phyloP scores from a whole-genome alignment of 495 filamentous ascomycete genomes.

The Aspergillus coremiiformis region DNA sequence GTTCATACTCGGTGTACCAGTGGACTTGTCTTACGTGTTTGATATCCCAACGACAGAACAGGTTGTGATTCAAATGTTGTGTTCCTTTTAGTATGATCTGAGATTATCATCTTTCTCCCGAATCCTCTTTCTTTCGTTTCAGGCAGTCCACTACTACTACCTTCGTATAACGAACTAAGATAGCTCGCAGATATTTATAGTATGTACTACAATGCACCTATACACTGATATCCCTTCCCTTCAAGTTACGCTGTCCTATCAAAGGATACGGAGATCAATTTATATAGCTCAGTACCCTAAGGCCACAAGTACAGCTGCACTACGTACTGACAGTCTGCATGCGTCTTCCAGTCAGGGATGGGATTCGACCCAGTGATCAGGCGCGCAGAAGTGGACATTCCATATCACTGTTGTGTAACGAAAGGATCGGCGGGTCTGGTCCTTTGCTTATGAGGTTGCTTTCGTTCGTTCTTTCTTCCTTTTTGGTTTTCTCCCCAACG shows the following conservation, averaged over 20 bases:
- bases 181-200: neutral
- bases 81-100: neutral
- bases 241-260: neutral
- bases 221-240: neutral
- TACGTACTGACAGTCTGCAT: neutral
- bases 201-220: no score
- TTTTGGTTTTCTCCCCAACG: neutral
- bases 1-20: neutral
- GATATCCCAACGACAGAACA: neutral
- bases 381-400: neutral
- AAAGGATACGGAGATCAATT: neutral
- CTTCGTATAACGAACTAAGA: no score
- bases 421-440: neutral
- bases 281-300: neutral
- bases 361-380: neutral
- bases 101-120: neutral
- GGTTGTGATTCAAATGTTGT: neutral
- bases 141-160: no score
- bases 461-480: neutral
- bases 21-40: neutral
- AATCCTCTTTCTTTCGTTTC: slow-evolving; percentile 2
- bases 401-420: neutral
- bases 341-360: neutral
- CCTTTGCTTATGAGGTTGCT: neutral
- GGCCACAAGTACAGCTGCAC: neutral